Percentiles rank a stretch among this genome's conserved stretches.
Conservation (phyloP, 257 asterid species). For the Nicotiana obtusifolia region DNA sequence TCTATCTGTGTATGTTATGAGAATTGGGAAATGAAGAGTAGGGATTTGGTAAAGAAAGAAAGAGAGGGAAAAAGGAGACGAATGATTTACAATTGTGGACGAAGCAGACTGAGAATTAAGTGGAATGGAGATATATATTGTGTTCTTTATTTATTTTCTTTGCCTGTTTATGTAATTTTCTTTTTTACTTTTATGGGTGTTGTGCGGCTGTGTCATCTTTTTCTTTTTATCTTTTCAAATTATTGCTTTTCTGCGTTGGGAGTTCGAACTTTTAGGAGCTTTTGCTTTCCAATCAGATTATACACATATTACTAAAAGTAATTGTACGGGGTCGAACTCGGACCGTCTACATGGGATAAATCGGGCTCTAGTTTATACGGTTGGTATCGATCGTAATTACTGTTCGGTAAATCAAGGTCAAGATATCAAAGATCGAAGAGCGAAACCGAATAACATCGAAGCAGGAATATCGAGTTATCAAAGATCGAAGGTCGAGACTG, state of each 20-base stretch:
- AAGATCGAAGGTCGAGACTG: too few species aligned
- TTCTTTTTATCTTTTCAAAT: neutral
- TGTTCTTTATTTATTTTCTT: neutral
- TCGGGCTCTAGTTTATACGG: too few species aligned
- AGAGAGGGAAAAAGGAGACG: conserved; percentile 5
- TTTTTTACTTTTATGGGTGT: neutral
- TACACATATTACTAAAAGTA: too few species aligned
- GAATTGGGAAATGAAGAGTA: neutral
- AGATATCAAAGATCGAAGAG: too few species aligned
- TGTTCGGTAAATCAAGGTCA: too few species aligned
- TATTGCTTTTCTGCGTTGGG: neutral
- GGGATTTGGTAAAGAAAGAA: neutral
- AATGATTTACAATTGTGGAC: neutral
- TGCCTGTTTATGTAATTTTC: neutral
- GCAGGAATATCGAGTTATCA: too few species aligned
- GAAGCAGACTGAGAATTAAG: neutral
- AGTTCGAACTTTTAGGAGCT: neutral
- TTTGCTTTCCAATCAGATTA: too few species aligned
- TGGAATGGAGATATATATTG: neutral
- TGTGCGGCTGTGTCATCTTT: neutral
- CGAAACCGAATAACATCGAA: too few species aligned
- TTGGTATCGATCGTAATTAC: too few species aligned
- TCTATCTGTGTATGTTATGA: neutral
- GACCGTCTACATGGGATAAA: too few species aligned
- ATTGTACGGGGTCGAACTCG: too few species aligned